Evolutionary conservation across 1,284 basidiomycete genomes (phyloP).

Genomic region (Papiliotrema flavescens): DNA sequence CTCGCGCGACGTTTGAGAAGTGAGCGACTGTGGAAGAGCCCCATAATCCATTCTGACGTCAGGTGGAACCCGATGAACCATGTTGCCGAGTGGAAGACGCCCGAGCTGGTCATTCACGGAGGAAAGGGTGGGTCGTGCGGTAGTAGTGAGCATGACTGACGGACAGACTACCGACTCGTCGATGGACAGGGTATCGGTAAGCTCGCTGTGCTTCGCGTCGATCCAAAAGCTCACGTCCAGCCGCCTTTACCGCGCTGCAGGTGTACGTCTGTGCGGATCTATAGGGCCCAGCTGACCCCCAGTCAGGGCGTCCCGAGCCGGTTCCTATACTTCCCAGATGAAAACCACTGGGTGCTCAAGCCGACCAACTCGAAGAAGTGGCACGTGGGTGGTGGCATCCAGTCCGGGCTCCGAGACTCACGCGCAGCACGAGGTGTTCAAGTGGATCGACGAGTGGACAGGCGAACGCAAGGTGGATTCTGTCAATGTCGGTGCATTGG

Average conservation of each 20-base stretch:
- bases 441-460: conserved; percentile 75
- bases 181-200: conserved; percentile 77
- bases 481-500: background rate
- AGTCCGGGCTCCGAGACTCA: background rate
- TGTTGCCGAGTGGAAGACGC: conserved; percentile 78
- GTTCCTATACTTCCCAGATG: conserved; percentile 83
- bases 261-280: conserved; percentile 1
- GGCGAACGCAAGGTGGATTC: conserved; percentile 40
- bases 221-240: conserved; percentile 36
- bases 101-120: conserved; percentile 77
- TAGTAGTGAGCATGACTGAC: too few relatives aligned
- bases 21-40: conserved; percentile 5
- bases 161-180: conserved; percentile 71
- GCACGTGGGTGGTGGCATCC: conserved; percentile 32
- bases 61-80: conserved; percentile 64
- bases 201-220: conserved; percentile 65
- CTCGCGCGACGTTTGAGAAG: conserved; percentile 38
- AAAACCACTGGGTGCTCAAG: conserved; percentile 77
- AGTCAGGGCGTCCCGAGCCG: conserved; percentile 67
- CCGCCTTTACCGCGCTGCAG: conserved; percentile 41
- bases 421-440: conserved; percentile 82
- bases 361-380: conserved; percentile 56
- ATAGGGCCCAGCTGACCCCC: background rate
- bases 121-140: conserved; percentile 56
- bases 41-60: background rate